Percentiles rank a stretch among this genome's conserved stretches.
These are phyloP conservation scores for Moesziomyces antarcticus DNA, from an alignment of 1,284 basidiomycete genomes.

Conservation along the genomic window DNA sequence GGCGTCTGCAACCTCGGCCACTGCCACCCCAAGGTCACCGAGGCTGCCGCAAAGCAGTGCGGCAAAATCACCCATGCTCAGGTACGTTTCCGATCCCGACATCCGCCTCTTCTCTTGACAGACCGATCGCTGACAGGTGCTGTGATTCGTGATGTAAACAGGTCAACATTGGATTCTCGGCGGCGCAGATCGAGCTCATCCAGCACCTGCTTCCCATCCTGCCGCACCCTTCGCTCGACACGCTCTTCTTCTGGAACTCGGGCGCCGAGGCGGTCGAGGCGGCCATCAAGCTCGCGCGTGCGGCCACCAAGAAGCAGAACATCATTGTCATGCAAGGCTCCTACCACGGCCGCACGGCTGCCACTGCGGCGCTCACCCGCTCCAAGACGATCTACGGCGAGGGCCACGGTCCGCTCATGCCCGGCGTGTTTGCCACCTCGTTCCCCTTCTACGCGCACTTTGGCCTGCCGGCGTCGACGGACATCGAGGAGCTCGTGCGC, in stretches of 20 bases:
- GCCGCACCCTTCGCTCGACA: slow-evolving; percentile 87
- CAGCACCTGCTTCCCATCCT: slow-evolving; percentile 70
- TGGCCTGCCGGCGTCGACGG: slow-evolving; percentile 75
- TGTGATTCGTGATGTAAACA: neutral
- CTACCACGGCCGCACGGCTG: slow-evolving; percentile 70
- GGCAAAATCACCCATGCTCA: slow-evolving; percentile 64
- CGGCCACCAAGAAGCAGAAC: slow-evolving; percentile 82
- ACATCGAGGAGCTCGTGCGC: slow-evolving; percentile 76
- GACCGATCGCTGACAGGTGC: too few relatives aligned
- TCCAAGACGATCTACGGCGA: slow-evolving; percentile 91
- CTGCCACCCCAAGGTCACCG: slow-evolving; percentile 63
- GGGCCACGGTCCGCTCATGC: slow-evolving; percentile 83
- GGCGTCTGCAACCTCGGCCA: slow-evolving; percentile 66
- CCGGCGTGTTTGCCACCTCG: slow-evolving; percentile 82
- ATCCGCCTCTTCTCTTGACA: neutral
- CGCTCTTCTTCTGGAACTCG: slow-evolving; percentile 85
- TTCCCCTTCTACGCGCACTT: slow-evolving; percentile 96
- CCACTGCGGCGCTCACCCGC: slow-evolving; percentile 85
- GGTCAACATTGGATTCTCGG: slow-evolving; percentile 63
- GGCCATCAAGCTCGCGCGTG: slow-evolving; percentile 77
- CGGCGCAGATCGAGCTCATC: slow-evolving; percentile 56
- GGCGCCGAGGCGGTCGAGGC: slow-evolving; percentile 87
- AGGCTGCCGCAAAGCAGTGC: slow-evolving; percentile 61
- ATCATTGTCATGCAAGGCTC: slow-evolving; percentile 84
- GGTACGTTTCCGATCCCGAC: slow-evolving; percentile 10